Evolutionary conservation across 2,329 filamentous ascomycete genomes (phyloP), one percentile per base, ranked within the genome.

Genomic region (Stemphylium beticola): DNA sequence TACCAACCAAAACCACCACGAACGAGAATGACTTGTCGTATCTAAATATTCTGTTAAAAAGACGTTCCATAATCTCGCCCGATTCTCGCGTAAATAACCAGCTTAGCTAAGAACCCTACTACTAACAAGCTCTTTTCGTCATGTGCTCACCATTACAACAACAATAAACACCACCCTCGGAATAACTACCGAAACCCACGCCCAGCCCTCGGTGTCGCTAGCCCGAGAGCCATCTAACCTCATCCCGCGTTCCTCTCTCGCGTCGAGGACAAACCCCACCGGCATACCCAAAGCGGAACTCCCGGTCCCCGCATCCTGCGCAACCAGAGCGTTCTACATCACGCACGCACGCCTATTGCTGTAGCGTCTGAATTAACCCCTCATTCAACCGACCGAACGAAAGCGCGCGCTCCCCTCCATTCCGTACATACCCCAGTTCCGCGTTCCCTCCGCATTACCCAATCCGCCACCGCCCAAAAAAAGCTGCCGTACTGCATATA

Each of bases 251-350:
- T 33, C 42, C 17, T 40, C 24, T 45, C 42, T 42, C 42, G 48
- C 24, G 24, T 52, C 53, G 37, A 53, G 32, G 26, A 7, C 9
- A 7, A 55, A n/a, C 60, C 63, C 63, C 62, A 61, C 61, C 66
- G 68, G 68, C 24, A 64, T 69, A 67, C 66, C 67, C 45, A 64
- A 69, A 60, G 18, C 33, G 62, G 67, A 44, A 52, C 15, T 34
- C 17, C 53, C 48, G 54, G 12, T 52, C 48, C 54, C 67, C 66
- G 60, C 57, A 59, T 60, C 62, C 64, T 24, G 18, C 45, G 10
- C 15, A 31, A 22, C 24, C 18, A 37, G 32, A 41, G 44, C 44
- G 10, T 33, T 26, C 18, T 45, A 12, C 33, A 50, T 56, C 57
- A 53, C 49, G 55, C 41, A 51, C 52, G 29, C 36, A n/a, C n/a